Evolutionary conservation across 192 early-diverging fungal species (phyloP).

Genomic region (Coemansia sp.): DNA sequence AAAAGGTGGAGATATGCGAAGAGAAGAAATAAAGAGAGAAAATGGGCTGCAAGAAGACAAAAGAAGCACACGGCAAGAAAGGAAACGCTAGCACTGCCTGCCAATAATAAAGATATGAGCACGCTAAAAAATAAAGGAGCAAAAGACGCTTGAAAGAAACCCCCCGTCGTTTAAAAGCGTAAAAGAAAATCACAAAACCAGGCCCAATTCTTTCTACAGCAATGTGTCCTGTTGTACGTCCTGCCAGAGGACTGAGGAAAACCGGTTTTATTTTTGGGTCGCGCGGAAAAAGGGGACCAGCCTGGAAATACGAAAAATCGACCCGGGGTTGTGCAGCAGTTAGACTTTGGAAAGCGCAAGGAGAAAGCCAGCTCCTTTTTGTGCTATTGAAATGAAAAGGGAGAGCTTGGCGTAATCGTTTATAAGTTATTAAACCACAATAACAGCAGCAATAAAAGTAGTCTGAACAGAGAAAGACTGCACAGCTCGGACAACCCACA

Average conservation of each 20-base stretch:
- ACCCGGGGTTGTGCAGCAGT: background rate
- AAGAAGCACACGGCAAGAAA: background rate
- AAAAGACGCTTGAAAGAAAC: conserved; percentile 9
- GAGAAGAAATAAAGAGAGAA: conserved; percentile 14
- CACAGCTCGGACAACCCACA: too few species aligned
- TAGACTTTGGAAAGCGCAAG: background rate
- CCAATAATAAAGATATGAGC: background rate
- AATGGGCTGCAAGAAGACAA: background rate
- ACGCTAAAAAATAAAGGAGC: conserved; percentile 3
- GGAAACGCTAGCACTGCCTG: background rate
- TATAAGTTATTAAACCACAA: too few species aligned
- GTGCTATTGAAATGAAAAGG: too few species aligned
- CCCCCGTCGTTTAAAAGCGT: conserved; percentile 3
- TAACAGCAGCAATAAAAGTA: too few species aligned
- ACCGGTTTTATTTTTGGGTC: background rate
- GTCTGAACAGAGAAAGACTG: too few species aligned
- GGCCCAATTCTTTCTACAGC: conserved; percentile 1
- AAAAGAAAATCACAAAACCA: conserved; percentile 9
- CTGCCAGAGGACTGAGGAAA: background rate
- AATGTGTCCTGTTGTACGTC: background rate
- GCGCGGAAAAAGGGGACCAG: background rate
- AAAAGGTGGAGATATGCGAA: conserved; percentile 18
- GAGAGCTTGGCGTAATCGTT: too few species aligned
- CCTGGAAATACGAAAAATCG: background rate
- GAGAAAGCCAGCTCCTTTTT: too few species aligned